Conservation (phyloP, 2,329 filamentous ascomycete species). For the Hypoxylon sp. region DNA sequence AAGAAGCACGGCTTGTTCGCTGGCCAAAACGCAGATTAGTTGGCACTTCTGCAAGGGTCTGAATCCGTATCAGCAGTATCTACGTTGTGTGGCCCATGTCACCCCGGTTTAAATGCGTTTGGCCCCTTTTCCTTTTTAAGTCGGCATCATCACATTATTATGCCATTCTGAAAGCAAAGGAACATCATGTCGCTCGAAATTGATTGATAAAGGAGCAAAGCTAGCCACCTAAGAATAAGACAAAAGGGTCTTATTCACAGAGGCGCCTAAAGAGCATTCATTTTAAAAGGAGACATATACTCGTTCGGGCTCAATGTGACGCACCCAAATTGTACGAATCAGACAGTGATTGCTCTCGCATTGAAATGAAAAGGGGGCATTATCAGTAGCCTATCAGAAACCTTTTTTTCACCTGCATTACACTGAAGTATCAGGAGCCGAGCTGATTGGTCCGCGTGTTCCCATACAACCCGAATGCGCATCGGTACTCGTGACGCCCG, state of each 20-base stretch:
- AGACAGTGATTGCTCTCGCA: too few species aligned
- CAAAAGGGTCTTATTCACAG: too few species aligned
- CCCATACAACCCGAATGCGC: background rate
- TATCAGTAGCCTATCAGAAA: background rate
- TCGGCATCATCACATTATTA: background rate
- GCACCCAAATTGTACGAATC: too few species aligned
- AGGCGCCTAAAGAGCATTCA: too few species aligned
- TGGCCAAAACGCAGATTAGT: constrained; percentile 44
- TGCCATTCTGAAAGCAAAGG: background rate
- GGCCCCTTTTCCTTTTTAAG: background rate
- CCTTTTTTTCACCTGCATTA: background rate
- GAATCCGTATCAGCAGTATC: constrained; percentile 2
- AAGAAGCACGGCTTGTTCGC: constrained; percentile 37
- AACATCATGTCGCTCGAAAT: too few species aligned
- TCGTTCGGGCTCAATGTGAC: too few species aligned
- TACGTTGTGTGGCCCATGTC: background rate
- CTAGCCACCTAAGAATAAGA: too few species aligned
- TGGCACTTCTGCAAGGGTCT: constrained; percentile 1
- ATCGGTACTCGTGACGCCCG: background rate
- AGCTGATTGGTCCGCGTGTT: background rate
- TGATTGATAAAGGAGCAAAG: too few species aligned
- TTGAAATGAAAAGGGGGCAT: background rate
- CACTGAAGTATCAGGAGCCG: background rate
- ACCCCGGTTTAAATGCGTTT: background rate
- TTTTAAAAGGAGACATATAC: too few species aligned